phyloP scores from a whole-genome alignment of 2,329 filamentous ascomycete genomes.

The Parafenestella ontariensis region DNA sequence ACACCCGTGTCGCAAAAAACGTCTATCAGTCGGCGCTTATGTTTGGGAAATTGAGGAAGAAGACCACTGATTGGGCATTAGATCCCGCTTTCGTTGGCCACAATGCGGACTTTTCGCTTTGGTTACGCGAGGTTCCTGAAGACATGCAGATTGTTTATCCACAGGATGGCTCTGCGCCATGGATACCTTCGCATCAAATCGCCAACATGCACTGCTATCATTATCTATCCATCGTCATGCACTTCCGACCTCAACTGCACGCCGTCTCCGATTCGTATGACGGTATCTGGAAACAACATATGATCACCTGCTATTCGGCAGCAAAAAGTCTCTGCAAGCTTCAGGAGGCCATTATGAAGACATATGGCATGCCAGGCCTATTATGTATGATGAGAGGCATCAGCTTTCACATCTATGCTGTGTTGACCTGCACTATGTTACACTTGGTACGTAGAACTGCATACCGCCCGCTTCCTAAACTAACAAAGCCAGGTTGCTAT shows the following conservation, averaged over 20 bases:
- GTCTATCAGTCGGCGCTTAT: slow-evolving; percentile 78
- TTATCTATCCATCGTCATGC: slow-evolving; percentile 82
- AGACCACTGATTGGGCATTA: slow-evolving; percentile 82
- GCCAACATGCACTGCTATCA: slow-evolving; percentile 92
- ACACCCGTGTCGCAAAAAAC: slow-evolving; percentile 78
- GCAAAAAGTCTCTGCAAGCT: slow-evolving; percentile 85
- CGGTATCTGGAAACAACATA: slow-evolving; percentile 84
- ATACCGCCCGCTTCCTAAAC: neutral
- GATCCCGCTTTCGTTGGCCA: slow-evolving; percentile 83
- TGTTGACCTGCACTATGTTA: slow-evolving; percentile 89
- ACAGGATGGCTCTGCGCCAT: slow-evolving; percentile 78
- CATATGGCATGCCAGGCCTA: slow-evolving; percentile 79
- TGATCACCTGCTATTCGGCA: slow-evolving; percentile 83
- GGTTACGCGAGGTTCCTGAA: slow-evolving; percentile 76
- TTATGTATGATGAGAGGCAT: slow-evolving; percentile 93
- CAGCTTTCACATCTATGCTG: slow-evolving; percentile 93
- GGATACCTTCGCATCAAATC: slow-evolving; percentile 84
- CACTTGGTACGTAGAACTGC: slow-evolving; percentile 75
- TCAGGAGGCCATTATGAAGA: slow-evolving; percentile 80
- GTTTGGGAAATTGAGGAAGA: slow-evolving; percentile 76
- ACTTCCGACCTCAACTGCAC: slow-evolving; percentile 83
- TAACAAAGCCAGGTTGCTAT: slow-evolving; percentile 75
- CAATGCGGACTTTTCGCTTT: slow-evolving; percentile 77
- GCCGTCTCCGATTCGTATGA: slow-evolving; percentile 78
- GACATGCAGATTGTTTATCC: slow-evolving; percentile 82